Evolutionary conservation across 495 filamentous ascomycete species (phyloP), one percentile per base, ranked within the genome.

Genomic region (Aspergillus wentii): DNA sequence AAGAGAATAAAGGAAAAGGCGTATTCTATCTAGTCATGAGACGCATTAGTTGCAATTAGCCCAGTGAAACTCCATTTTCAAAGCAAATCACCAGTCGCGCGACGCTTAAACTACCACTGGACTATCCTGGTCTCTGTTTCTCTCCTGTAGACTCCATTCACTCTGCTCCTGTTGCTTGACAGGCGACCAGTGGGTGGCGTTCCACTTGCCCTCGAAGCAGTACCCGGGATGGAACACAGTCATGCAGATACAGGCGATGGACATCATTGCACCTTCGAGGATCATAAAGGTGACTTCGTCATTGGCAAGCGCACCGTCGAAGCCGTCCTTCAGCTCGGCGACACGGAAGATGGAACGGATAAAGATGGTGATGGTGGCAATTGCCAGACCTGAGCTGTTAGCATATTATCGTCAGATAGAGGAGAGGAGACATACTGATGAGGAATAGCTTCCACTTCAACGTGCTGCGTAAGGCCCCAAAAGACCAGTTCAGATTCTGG

Each of bases 241-340:
- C 41, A 86, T 44, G 15, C 59, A 61, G 18, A 78, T 42, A 5
- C 72, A 68, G 0, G 82, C 78, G 30, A 80, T 47, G 10, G 69
- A 57, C 49, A 88, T 76, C 79, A 87, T 80, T n/a, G 75, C 59
- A 16, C 82, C 78, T 62, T 88, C 84, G 15, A 88, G 69, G 17
- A 83, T 64, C 64, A 88, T 78, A 52, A 86, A 83, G 7, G 76
- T 47, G 8, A 71, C 61, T 59, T 88, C 67, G 28, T 83, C 58
- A 33, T 66, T 72, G 31, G 74, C 80, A 34, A 86, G 53, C 1
- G 49, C 37, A 16, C 82, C 74, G 8, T 57, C 38, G 59, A 79
- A 86, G n/a, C 83, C 83, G n/a, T 59, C 54, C 30, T 63, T 64
- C 33, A 86, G 62, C 68, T 87, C 83, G 7, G 74, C 76, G 15